Percentiles rank a stretch among this genome's conserved stretches.
phyloP scores from a whole-genome alignment of 1,139 yeast genomes.

The Candida labiduridarum region DNA sequence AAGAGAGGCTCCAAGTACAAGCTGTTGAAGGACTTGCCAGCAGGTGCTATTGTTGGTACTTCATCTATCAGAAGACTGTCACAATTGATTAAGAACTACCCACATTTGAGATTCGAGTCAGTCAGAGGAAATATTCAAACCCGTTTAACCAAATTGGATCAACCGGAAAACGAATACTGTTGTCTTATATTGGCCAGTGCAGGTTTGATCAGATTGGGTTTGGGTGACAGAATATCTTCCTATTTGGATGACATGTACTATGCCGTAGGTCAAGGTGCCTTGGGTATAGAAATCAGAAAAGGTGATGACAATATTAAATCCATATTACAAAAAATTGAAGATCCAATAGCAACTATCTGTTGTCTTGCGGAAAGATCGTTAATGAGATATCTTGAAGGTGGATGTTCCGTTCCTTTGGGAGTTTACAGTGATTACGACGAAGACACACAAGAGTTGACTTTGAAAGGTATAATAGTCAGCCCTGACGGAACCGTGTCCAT shows the following conservation, averaged over 20 bases:
- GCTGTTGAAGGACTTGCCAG: conserved; percentile 72
- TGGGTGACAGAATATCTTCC: conserved; percentile 71
- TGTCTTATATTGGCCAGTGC: conserved; percentile 93
- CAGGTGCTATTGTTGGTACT: conserved; percentile 88
- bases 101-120: conserved; percentile 57
- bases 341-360: conserved; percentile 66
- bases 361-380: conserved; percentile 91
- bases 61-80: conserved; percentile 94
- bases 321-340: conserved; percentile 66
- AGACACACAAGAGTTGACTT: conserved; percentile 40
- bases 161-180: conserved; percentile 61
- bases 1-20: conserved; percentile 63
- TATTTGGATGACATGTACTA: conserved; percentile 82
- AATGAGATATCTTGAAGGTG: conserved; percentile 91
- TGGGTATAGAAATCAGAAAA: conserved; percentile 85
- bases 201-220: conserved; percentile 75
- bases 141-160: conserved; percentile 76
- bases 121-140: conserved; percentile 91
- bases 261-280: conserved; percentile 98
- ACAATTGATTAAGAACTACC: conserved; percentile 44
- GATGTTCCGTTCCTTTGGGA: conserved; percentile 97
- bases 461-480: conserved; percentile 78
- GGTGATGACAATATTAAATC: conserved; percentile 60
- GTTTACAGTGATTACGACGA: conserved; percentile 64
- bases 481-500: conserved; percentile 79